Percentiles rank a stretch among this genome's conserved stretches.
phyloP scores from a whole-genome alignment of 75 land plant species.

The Picea sitchensis region DNA sequence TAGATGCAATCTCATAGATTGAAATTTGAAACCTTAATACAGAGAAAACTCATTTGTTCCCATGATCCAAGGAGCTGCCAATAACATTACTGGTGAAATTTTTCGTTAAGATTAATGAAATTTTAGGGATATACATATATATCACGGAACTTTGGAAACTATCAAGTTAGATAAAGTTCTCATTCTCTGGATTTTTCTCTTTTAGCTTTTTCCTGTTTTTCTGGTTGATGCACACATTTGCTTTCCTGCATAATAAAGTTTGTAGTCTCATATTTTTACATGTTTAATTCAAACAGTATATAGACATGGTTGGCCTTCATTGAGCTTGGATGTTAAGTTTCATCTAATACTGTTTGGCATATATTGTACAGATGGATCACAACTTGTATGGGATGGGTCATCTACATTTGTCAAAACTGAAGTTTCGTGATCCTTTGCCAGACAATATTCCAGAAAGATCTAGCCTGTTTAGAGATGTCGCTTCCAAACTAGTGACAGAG shows the following conservation, averaged over 20 bases:
- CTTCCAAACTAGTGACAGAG: background rate
- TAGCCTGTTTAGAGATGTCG: conserved; percentile 3
- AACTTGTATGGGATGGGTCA: conserved; percentile 96
- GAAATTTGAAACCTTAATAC: too few species aligned
- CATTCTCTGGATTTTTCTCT: background rate
- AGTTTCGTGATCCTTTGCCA: conserved; percentile 84
- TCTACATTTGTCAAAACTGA: conserved; percentile 66
- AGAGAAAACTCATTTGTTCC: too few species aligned
- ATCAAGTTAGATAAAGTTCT: background rate
- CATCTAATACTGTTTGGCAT: background rate
- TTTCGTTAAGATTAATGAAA: background rate
- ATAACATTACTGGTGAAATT: background rate
- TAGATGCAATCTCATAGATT: too few species aligned
- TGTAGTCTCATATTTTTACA: background rate
- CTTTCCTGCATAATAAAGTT: background rate
- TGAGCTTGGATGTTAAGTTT: background rate
- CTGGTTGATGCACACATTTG: background rate
- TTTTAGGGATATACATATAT: background rate
- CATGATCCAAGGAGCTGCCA: background rate
- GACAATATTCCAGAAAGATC: conserved; percentile 19
- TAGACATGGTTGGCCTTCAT: background rate
- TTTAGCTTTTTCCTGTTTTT: background rate
- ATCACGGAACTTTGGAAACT: background rate
- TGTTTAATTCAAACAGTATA: background rate
- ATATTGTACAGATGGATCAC: conserved; percentile 66